These are phyloP conservation scores for Tricholoma sp. DNA, from an alignment of 768 basidiomycete genomes.

Conservation along the genomic window DNA sequence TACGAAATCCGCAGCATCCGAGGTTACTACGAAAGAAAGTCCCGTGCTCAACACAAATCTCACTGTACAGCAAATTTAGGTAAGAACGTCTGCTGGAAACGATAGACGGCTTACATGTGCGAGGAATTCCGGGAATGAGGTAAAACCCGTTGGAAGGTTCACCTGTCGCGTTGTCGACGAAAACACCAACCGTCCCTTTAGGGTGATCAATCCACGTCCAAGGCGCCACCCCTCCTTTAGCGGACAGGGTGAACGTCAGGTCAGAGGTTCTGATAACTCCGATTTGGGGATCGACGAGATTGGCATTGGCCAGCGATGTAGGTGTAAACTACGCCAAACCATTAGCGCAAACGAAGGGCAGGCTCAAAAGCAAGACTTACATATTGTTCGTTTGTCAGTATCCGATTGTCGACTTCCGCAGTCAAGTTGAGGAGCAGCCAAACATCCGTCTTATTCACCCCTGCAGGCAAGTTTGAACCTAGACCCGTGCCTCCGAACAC, in stretches of 20 bases:
- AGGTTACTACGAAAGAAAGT: slow-evolving; percentile 33
- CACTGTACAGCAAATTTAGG: slow-evolving; percentile 22
- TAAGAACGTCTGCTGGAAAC: background rate
- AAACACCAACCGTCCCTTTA: slow-evolving; percentile 46
- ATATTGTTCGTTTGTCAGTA: slow-evolving; percentile 46
- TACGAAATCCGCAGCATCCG: slow-evolving; percentile 40
- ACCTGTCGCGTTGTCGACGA: slow-evolving; percentile 38
- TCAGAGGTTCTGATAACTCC: slow-evolving; percentile 24
- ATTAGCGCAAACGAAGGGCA: background rate
- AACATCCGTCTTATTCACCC: slow-evolving; percentile 35
- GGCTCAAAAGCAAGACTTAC: slow-evolving; percentile 31
- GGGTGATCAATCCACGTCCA: slow-evolving; percentile 63
- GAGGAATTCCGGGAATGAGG: slow-evolving; percentile 47
- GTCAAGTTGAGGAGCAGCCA: slow-evolving; percentile 50
- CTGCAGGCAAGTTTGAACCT: slow-evolving; percentile 38
- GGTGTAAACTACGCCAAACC: slow-evolving; percentile 42
- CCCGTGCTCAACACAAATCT: slow-evolving; percentile 33
- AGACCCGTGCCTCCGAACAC: slow-evolving; percentile 37
- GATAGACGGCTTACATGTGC: slow-evolving; percentile 35
- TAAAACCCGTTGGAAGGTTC: slow-evolving; percentile 48
- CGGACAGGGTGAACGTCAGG: slow-evolving; percentile 47
- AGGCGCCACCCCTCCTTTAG: slow-evolving; percentile 46
- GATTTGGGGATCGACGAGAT: slow-evolving; percentile 49
- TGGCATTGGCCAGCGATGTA: slow-evolving; percentile 37
- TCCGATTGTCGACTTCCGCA: slow-evolving; percentile 33